Evolutionary conservation across 768 basidiomycete species (phyloP).

Genomic region (Boletellus ananas): DNA sequence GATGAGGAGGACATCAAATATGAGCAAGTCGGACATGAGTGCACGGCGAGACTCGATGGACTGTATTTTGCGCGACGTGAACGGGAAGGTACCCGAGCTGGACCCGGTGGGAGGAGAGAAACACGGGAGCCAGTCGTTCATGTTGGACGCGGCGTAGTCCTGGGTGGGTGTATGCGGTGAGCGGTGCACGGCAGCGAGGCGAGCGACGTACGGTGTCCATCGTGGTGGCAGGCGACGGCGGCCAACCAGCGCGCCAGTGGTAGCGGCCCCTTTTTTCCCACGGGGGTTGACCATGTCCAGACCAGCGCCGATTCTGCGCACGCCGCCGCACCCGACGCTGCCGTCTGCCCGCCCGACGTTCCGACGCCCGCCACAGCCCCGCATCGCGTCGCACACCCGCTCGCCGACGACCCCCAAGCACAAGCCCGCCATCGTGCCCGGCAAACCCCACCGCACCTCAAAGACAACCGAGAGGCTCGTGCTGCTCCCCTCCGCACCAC

Average conservation of each 20-base stretch:
- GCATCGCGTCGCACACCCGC: slow-evolving; percentile 15
- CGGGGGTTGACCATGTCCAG: slow-evolving; percentile 7
- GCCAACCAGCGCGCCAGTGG: background rate
- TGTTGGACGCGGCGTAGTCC: slow-evolving; percentile 7
- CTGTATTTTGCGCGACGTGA: slow-evolving; percentile 47
- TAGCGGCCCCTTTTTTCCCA: slow-evolving; percentile 1
- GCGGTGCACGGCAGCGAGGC: background rate
- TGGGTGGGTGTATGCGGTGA: slow-evolving; percentile 2
- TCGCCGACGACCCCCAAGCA: slow-evolving; percentile 13
- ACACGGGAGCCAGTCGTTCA: slow-evolving; percentile 24
- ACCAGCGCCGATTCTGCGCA: slow-evolving; percentile 5
- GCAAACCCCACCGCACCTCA: slow-evolving; percentile 72
- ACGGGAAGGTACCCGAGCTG: slow-evolving; percentile 49
- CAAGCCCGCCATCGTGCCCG: slow-evolving; percentile 19
- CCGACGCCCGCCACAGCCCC: slow-evolving; percentile 23
- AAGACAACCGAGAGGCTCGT: slow-evolving; percentile 93
- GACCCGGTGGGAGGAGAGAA: slow-evolving; percentile 44
- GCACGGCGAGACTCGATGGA: slow-evolving; percentile 64
- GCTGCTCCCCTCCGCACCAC: slow-evolving; percentile 83
- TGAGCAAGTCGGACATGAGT: slow-evolving; percentile 55
- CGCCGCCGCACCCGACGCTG: slow-evolving; percentile 22
- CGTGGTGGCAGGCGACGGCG: background rate
- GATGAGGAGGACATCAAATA: slow-evolving; percentile 70
- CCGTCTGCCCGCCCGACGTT: slow-evolving; percentile 19
- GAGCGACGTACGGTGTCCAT: slow-evolving; percentile 29